Conservation (phyloP, 2,329 filamentous ascomycete species). For the Hymenoscyphus occultus region DNA sequence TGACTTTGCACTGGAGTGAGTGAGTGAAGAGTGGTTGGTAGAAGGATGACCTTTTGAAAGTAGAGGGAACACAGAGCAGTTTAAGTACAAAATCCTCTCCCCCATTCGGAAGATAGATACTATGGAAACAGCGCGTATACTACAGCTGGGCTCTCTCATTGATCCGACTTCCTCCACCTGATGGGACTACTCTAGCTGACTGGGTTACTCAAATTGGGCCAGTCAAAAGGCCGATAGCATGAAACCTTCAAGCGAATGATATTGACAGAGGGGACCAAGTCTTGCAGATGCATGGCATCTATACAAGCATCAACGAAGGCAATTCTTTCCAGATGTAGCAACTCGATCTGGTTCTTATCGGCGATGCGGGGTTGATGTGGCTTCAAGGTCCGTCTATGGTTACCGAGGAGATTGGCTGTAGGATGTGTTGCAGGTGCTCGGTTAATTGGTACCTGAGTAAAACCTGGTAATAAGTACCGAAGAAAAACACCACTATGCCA, state of each 20-base stretch:
- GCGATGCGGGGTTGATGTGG: background rate
- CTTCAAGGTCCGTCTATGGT: background rate
- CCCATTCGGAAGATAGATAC: background rate
- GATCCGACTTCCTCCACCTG: background rate
- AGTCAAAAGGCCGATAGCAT: constrained; percentile 6
- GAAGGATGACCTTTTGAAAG: background rate
- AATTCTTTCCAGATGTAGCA: constrained; percentile 15
- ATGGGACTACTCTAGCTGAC: background rate
- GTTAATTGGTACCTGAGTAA: background rate
- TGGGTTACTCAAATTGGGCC: background rate
- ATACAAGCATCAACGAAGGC: constrained; percentile 11
- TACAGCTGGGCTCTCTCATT: background rate
- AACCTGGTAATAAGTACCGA: constrained; percentile 2
- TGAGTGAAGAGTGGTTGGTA: background rate
- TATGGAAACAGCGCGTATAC: background rate
- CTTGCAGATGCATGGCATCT: constrained; percentile 8
- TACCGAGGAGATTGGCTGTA: constrained; percentile 4
- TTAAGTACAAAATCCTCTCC: constrained; percentile 10
- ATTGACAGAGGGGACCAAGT: constrained; percentile 12
- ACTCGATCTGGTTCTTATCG: constrained; percentile 12
- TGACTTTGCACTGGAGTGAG: constrained; percentile 5
- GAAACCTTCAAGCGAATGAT: constrained; percentile 14
- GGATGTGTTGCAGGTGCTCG: background rate
- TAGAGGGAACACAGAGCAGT: constrained; percentile 4
- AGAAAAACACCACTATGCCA: constrained; percentile 5